Evolutionary conservation across 108 stramenopile species (phyloP), one percentile per base, ranked within the genome.

Genomic region (Stephanodiscus minutulus): DNA sequence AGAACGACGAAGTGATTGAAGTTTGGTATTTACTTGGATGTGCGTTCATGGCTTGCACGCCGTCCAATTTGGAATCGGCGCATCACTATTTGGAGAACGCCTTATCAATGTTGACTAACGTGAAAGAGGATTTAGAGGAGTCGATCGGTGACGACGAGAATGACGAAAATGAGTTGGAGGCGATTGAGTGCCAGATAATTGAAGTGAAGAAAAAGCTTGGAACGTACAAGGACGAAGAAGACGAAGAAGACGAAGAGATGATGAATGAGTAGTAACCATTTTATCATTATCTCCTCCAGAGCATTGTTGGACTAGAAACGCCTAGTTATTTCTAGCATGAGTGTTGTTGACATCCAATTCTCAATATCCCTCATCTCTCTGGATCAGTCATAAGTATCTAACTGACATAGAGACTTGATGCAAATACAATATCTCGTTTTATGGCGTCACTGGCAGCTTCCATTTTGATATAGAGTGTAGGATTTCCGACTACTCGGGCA

Each of bases 361-460:
- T 2, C 24, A 25, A 54, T 18, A 25, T 18, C 10, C 1, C 12
- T 7, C 3, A 54, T 54, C 28, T n/a, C n/a, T 35, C 35, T n/a
- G 27, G 27, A 18, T 33, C 6, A 27, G 29, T 36, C 57, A 31
- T 15, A 15, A 10, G 27, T 15, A 67, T 29, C 76, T 77, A 96
- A 52, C 79, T 87, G 18, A 99, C 87, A 82, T 99, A 99, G 1
- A 99, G 83, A 74, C 93, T 95, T 0, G 96, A 93, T 17, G 97
- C 97, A 80, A 99, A 99, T 6, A 98, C 95, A 72, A 99, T 97
- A 57, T 98, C 99, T 39, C 99, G 78, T 69, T 98, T 97, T 74
- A 99, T 98, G 0, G 90, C 85, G 46, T 84, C 85, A 44, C 91
- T 92, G 7, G 96, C 97, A 15, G 83, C 89, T 70, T 99, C 99